A percentile compares a stretch with the other conserved stretches of the same genome.
Conservation (phyloP, 345 rosid genomes). For the Excoecaria cochinchinensis region DNA sequence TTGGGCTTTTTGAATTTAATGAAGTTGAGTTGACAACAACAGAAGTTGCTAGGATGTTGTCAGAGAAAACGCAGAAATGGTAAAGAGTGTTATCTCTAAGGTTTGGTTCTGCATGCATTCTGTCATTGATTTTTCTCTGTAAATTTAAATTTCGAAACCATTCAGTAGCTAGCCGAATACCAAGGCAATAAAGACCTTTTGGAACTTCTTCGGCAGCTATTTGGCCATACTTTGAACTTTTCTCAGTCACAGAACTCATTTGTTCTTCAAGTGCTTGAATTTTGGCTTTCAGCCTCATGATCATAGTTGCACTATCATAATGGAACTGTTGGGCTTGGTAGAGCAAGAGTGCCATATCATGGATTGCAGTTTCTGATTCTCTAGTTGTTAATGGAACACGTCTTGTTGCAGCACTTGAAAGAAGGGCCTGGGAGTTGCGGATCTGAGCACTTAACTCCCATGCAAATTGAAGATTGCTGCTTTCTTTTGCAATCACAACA, state of each 20-base stretch:
- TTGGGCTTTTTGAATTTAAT: slow-evolving; percentile 59
- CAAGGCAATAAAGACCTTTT: slow-evolving; percentile 88
- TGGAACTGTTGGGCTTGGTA: slow-evolving; percentile 87
- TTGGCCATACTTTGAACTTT: slow-evolving; percentile 90
- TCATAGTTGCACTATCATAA: slow-evolving; percentile 91
- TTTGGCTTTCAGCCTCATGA: slow-evolving; percentile 83
- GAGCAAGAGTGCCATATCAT: slow-evolving; percentile 81
- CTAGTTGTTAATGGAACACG: slow-evolving; percentile 59
- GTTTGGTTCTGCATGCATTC: slow-evolving; percentile 40
- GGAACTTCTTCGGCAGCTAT: slow-evolving; percentile 97
- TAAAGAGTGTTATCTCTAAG: slow-evolving; percentile 56
- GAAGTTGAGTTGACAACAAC: slow-evolving; percentile 92
- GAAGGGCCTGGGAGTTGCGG: slow-evolving; percentile 75
- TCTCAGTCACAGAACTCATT: slow-evolving; percentile 61
- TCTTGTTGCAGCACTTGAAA: slow-evolving; percentile 74
- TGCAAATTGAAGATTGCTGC: slow-evolving; percentile 88
- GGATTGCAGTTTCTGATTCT: slow-evolving; percentile 75
- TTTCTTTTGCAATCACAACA: slow-evolving; percentile 91
- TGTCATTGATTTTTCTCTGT: slow-evolving; percentile 42
- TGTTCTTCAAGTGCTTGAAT: slow-evolving; percentile 83
- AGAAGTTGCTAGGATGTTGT: slow-evolving; percentile 86
- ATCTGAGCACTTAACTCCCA: slow-evolving; percentile 97
- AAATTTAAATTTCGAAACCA: slow-evolving; percentile 60
- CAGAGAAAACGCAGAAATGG: slow-evolving; percentile 88
- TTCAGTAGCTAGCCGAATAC: slow-evolving; percentile 70